Conservation (phyloP, 495 filamentous ascomycete genomes). For the Pyrenula massariospora region DNA sequence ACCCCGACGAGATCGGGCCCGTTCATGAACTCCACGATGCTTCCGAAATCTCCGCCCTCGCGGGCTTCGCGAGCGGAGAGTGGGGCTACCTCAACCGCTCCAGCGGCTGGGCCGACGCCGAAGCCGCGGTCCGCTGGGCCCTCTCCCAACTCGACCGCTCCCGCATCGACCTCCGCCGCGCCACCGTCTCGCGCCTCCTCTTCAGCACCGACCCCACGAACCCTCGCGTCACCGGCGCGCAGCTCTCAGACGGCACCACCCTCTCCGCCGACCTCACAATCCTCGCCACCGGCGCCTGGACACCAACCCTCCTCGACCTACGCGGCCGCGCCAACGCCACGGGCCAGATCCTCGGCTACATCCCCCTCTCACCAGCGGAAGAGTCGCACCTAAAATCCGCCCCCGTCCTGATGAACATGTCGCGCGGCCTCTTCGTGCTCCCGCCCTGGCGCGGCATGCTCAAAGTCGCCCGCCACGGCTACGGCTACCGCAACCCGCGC, state of each 20-base stretch:
- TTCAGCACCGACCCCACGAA: conserved; percentile 10
- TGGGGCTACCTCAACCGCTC: conserved; percentile 74
- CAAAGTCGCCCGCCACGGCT: conserved; percentile 73
- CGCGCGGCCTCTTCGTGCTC: conserved; percentile 71
- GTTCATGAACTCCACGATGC: conserved; percentile 10
- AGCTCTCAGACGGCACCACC: conserved; percentile 34
- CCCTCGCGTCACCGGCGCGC: conserved; percentile 36
- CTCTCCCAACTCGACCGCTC: conserved; percentile 41
- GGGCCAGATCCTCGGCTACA: conserved; percentile 70
- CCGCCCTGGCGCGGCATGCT: conserved; percentile 60
- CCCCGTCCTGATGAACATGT: conserved; percentile 71
- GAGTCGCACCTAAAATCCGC: conserved; percentile 47
- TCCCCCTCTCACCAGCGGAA: conserved; percentile 58
- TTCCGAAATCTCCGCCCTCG: conserved; percentile 36
- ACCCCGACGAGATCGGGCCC: conserved; percentile 51
- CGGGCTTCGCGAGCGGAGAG: conserved; percentile 31
- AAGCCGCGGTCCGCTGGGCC: conserved; percentile 53
- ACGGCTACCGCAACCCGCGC: conserved; percentile 67
- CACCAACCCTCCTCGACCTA: conserved; percentile 61
- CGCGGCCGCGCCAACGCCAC: conserved; percentile 63
- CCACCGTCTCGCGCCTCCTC: conserved; percentile 45
- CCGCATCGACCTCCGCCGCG: conserved; percentile 32
- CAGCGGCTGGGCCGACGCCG: conserved; percentile 80
- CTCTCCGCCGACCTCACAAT: conserved; percentile 62
- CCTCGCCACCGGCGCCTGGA: conserved; percentile 82